Base-by-base conservation (phyloP, 2,329 filamentous ascomycete species). In the Basipetospora chlamydospora region DNA sequence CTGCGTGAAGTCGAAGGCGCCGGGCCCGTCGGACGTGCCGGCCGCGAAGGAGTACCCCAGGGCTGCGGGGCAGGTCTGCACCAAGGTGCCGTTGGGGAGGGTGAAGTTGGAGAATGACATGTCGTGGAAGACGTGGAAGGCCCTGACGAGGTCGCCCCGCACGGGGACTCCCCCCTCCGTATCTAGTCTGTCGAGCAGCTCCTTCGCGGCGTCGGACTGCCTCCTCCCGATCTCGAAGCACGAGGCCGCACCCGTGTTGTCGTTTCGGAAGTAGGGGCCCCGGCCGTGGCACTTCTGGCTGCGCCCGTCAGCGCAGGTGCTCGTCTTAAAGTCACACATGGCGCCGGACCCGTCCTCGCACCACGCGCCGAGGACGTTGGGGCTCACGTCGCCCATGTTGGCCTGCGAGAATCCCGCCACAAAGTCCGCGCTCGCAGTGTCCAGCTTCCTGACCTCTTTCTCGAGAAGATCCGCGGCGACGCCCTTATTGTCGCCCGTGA, bases 381-480 rank as follows among this genome's bases (percentile, higher is more conserved):
- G 88, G 2, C 79, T 83, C 0, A 86, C 93, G 49, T 96, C 88
- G 16, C 85, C 88, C 15, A 94, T 85, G 44, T 80, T 94, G 9
- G 87, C 75, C 54, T 95, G 88, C 1, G 84, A 90, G 54, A 95
- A 96, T 4, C 85, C 88, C 3, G 87, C 86, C 1, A 95, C 82
- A 46, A 93, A 94, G 8, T 67, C 70, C 2, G 73, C 61, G 0
- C 71, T 67, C 23, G 76, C 74, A 13, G 60, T 64, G 2, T 61
- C 50, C 13, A 73, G 64, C n/a, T 55, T 57, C 3, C 59, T 53
- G 33, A 80, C 66, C 35, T 71, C 76, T 44, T 80, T 70, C 53
- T 96, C 88, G 37, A 95, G 78, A 10, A 94, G 64, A 46, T 79
- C 74, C 3, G 85, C 83, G 0, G 87, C 86, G 5, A 94, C 80